Conservation (phyloP, 805 yeast species). For the Wickerhamomyces chambardii region DNA sequence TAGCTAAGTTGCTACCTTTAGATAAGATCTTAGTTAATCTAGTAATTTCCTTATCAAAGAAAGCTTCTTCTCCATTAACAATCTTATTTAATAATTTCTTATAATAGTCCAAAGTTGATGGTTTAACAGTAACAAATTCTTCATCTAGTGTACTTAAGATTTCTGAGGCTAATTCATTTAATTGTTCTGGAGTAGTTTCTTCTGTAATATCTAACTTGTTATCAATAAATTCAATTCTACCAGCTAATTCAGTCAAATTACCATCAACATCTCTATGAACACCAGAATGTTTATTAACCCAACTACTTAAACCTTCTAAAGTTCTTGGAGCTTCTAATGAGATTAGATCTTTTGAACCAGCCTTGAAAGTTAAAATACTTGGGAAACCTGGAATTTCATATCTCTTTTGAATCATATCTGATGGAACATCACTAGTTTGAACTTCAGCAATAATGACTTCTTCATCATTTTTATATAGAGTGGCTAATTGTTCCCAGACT, state of each 20-base stretch:
- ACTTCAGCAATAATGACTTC: slow-evolving; percentile 34
- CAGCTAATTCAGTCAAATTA: slow-evolving; percentile 21
- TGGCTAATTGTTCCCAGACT: slow-evolving; percentile 35
- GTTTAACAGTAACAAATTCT: slow-evolving; percentile 20
- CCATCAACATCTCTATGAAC: slow-evolving; percentile 28
- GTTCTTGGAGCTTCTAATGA: slow-evolving; percentile 30
- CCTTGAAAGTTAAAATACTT: slow-evolving; percentile 35
- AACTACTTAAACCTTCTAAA: slow-evolving; percentile 41
- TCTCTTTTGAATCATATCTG: slow-evolving; percentile 28
- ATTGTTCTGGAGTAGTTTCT: slow-evolving; percentile 12
- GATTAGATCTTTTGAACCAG: slow-evolving; percentile 22
- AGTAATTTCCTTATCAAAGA: slow-evolving; percentile 29
- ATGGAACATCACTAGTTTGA: slow-evolving; percentile 31
- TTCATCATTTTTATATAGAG: slow-evolving; percentile 28
- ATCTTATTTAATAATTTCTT: slow-evolving; percentile 35
- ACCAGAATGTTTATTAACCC: slow-evolving; percentile 33
- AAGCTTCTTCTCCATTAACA: slow-evolving; percentile 31
- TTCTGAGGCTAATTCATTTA: slow-evolving; percentile 20
- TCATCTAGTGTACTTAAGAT: slow-evolving; percentile 18
- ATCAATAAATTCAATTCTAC: slow-evolving; percentile 21
- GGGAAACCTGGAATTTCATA: slow-evolving; percentile 41
- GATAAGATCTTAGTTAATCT: slow-evolving; percentile 34
- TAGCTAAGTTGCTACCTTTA: slow-evolving; percentile 23
- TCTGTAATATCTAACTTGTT: slow-evolving; percentile 19
- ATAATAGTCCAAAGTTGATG: slow-evolving; percentile 31